phyloP scores from a whole-genome alignment of 2,329 filamentous ascomycete genomes.

The Coniochaeta sp. region DNA sequence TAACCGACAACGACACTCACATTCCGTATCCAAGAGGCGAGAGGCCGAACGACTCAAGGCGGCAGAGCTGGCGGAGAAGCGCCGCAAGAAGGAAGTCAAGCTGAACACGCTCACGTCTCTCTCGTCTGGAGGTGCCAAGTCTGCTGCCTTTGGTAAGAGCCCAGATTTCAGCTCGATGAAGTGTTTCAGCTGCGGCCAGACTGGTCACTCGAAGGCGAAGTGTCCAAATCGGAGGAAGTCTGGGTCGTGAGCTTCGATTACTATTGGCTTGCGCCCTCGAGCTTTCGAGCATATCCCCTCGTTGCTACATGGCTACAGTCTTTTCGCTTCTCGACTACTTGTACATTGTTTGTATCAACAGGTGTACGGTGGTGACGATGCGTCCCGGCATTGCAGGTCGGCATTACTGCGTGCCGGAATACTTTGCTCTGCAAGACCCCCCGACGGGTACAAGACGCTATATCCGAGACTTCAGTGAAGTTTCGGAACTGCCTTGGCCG shows the following conservation, averaged over 20 bases:
- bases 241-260: background rate
- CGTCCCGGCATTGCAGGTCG: too few species aligned
- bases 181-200: slow-evolving; percentile 56
- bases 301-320: too few species aligned
- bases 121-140: slow-evolving; percentile 32
- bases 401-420: too few species aligned
- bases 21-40: slow-evolving; percentile 27
- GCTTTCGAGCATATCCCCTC: too few species aligned
- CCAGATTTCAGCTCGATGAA: slow-evolving; percentile 22
- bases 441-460: too few species aligned
- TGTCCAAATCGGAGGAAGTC: slow-evolving; percentile 32
- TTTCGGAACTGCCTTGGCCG: background rate
- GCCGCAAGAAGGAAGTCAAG: slow-evolving; percentile 60
- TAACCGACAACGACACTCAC: background rate
- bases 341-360: too few species aligned
- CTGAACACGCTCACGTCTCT: slow-evolving; percentile 57
- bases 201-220: slow-evolving; percentile 51
- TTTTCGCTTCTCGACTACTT: too few species aligned
- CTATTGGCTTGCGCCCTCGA: background rate
- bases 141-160: slow-evolving; percentile 21
- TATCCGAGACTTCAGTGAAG: too few species aligned
- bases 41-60: slow-evolving; percentile 39
- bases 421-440: too few species aligned
- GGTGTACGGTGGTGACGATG: too few species aligned
- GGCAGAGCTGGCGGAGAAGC: slow-evolving; percentile 47